These are phyloP conservation scores for Monosporozyma aerobia DNA, from an alignment of 805 yeast genomes.

Conservation along the genomic window DNA sequence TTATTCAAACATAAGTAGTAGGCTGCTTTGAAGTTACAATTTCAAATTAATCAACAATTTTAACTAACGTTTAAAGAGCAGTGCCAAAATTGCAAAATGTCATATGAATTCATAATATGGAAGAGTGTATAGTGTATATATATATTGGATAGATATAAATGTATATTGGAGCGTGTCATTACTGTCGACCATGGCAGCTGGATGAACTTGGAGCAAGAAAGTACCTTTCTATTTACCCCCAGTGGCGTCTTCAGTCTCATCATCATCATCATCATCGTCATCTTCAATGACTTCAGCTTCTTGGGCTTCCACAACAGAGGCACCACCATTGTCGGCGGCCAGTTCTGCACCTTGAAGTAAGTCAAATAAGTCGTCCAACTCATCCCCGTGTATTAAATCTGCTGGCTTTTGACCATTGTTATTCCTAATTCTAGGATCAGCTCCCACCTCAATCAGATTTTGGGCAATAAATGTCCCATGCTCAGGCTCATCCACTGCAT, in stretches of 20 bases:
- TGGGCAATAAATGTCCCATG: conserved; percentile 73
- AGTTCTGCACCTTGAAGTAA: conserved; percentile 76
- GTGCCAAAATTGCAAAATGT: neutral
- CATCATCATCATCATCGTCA: conserved; percentile 16
- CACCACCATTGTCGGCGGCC: conserved; percentile 40
- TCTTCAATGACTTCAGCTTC: conserved; percentile 32
- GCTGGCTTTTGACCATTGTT: conserved; percentile 63
- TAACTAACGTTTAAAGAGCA: neutral
- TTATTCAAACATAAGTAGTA: neutral
- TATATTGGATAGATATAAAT: neutral
- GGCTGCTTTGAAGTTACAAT: neutral
- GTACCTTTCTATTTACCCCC: neutral
- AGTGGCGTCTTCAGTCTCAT: neutral
- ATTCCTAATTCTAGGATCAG: conserved; percentile 61
- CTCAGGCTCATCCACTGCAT: conserved; percentile 71
- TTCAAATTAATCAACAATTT: neutral
- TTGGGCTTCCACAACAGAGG: conserved; percentile 29
- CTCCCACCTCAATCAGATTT: conserved; percentile 82
- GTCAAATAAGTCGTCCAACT: conserved; percentile 48
- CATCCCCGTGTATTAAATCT: conserved; percentile 50
- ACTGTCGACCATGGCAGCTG: neutral
- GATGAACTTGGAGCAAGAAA: no score
- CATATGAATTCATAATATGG: neutral
- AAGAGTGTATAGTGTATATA: neutral
- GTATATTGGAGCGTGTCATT: neutral